Percentiles rank a stretch among this genome's conserved stretches.
Conservation (phyloP, 352 stramenopile species). For the Peronospora destructor region DNA sequence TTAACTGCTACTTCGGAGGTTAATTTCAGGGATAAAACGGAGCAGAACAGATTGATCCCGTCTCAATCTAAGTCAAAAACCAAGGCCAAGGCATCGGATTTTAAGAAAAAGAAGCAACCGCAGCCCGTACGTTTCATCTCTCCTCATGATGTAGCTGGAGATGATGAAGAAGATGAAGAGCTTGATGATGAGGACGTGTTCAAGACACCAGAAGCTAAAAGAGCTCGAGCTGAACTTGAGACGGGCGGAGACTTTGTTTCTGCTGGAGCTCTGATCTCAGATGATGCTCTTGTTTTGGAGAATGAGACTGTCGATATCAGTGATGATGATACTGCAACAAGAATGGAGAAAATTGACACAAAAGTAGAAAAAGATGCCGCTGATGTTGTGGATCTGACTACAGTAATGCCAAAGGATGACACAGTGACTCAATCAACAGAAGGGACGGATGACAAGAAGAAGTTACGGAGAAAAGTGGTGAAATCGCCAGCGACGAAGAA, state of each 20-base stretch:
- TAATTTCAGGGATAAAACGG: slow-evolving; percentile 4
- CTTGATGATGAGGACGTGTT: slow-evolving; percentile 27
- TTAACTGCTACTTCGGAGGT: too few species aligned
- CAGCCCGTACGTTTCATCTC: slow-evolving; percentile 23
- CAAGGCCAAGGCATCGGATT: slow-evolving; percentile 17
- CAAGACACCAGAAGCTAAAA: slow-evolving; percentile 24
- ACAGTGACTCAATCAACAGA: slow-evolving; percentile 1
- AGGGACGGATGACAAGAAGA: slow-evolving; percentile 12
- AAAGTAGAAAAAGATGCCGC: background rate
- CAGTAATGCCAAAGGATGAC: background rate
- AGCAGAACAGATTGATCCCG: background rate
- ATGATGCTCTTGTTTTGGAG: slow-evolving; percentile 16
- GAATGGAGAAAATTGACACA: background rate
- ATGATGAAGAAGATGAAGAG: slow-evolving; percentile 22
- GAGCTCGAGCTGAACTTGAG: slow-evolving; percentile 22
- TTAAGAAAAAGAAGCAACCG: slow-evolving; percentile 15
- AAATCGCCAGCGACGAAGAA: slow-evolving; percentile 3
- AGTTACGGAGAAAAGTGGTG: slow-evolving; percentile 12
- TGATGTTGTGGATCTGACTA: slow-evolving; percentile 23
- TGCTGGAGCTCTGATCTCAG: slow-evolving; percentile 19
- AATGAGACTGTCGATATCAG: slow-evolving; percentile 17
- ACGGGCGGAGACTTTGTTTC: slow-evolving; percentile 15
- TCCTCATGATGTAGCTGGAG: slow-evolving; percentile 23
- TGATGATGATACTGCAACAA: slow-evolving; percentile 2
- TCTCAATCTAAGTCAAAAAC: background rate